Evolutionary conservation across 352 stramenopile species (phyloP).

Genomic region (Pythium periplocum): DNA sequence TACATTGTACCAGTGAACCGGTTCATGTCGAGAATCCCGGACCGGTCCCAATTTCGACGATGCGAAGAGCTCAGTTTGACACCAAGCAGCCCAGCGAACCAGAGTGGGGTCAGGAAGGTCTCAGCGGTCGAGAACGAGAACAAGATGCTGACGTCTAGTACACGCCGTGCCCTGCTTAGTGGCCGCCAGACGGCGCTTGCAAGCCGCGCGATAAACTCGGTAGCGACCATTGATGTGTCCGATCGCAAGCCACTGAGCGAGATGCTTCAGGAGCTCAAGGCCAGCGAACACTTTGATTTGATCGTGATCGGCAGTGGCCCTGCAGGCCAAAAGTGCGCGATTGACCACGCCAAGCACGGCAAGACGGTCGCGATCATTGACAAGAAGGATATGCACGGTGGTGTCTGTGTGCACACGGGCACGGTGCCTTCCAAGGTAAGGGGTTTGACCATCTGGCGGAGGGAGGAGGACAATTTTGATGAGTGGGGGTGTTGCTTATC

Average conservation of each 20-base stretch:
- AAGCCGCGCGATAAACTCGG: neutral
- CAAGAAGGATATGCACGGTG: slow-evolving; percentile 85
- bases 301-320: slow-evolving; percentile 88
- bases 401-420: slow-evolving; percentile 87
- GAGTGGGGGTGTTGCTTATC: neutral
- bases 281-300: slow-evolving; percentile 84
- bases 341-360: slow-evolving; percentile 85
- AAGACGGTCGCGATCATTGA: slow-evolving; percentile 84
- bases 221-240: neutral
- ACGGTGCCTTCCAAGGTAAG: slow-evolving; percentile 81
- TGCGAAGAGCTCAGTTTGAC: too few relatives aligned
- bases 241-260: slow-evolving; percentile 37
- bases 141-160: too few relatives aligned
- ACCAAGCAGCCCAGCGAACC: too few relatives aligned
- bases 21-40: too few relatives aligned
- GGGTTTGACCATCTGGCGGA: neutral
- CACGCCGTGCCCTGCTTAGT: neutral
- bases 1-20: too few relatives aligned
- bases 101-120: too few relatives aligned
- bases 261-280: slow-evolving; percentile 73
- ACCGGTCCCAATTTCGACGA: too few relatives aligned
- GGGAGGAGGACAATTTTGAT: neutral
- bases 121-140: too few relatives aligned
- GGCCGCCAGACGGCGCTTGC: neutral
- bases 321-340: slow-evolving; percentile 86